Evolutionary conservation across 176 grass and related monocot genomes (phyloP), one percentile per base, ranked within the genome.

Genomic region (Juncus inflexus): DNA sequence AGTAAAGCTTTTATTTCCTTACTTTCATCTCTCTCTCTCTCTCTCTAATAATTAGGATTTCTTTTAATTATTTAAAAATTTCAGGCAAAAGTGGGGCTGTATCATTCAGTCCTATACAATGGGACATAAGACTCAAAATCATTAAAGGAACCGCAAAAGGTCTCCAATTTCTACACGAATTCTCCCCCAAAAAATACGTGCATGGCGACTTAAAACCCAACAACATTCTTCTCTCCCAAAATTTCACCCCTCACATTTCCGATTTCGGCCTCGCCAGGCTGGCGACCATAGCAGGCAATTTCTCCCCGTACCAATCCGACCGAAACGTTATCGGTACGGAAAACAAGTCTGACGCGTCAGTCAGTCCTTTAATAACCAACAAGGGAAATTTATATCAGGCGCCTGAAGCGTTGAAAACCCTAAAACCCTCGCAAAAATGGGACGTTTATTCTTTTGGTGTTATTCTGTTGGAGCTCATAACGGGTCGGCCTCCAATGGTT

Each of bases 381-480:
- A 86, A 83, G 79, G 84, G 63, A 70, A 78, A 77, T 85, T 64
- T 71, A 19, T 96, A 96, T 77, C 82, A 89, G 77, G 92, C 92
- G 64, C 92, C 84, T 40, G 92, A 96, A 69, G 87, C 87, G 0
- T 47, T 86, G 42, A 86, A 81, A 54, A 97, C 87, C 5, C 45
- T 91, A 12, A 97, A 97, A 65, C 92, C 92, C 35, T 97, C 92
- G n/a, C 92, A 96, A 50, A 96, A 96, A 72, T 96, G 92, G 91
- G 92, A 96, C 70, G 71, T 83, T 49, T 96, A 91, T 69, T 96
- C 92, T 4, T 96, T 79, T 9, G 92, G 92, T 7, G 84, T 89
- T 64, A 78, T 96, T 55, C 76, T 96, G 73, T 80, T 96, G 2
- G 92, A 91, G 83, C 75, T 97, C 74, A 86, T 97, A 7, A 81